Base-by-base conservation (phyloP, 441 rosid genomes). In the Metrosideros polymorpha region DNA sequence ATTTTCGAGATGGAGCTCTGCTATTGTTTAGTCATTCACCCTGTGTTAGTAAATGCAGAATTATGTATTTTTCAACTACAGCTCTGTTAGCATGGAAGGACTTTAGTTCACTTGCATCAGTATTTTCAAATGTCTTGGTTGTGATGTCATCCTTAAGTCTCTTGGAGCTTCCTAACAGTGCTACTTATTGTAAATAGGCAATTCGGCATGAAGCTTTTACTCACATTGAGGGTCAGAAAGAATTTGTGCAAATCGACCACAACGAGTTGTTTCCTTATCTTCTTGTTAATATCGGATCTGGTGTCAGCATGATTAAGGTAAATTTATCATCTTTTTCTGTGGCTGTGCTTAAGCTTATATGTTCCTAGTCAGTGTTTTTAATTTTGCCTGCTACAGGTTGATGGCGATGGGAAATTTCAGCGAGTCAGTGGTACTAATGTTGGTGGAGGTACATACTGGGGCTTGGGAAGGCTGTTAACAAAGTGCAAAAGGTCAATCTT, bases 391-490 rank as follows among this genome's bases (percentile, higher is more conserved):
- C n/a, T 85, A 85, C 89, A 98, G 99, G 99, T 98, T 92, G 99
- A 98, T 84, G 98, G 99, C 54, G 99, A 98, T 89, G 99, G 99
- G 30, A 97, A 97, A 88, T 98, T 95, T 90, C 90, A 98, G 93
- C 95, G 99, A 85, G 99, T 98, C 88, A 98, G 99, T 71, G 99
- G 99, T 77, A 98, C 99, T 83, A 98, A 97, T 92, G 98, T 96
- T 85, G 99, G 99, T 24, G 99, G 99, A 89, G 99, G 99, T 83
- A 97, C 99, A 84, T 98, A 95, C 57, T 98, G 98, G 99, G 99
- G 99, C 63, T 91, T 98, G 92, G 99, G 99, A 90, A 95, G 93
- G 92, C 95, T 98, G 86, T 89, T 98, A 85, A 98, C 99, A 25
- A 98, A 96, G 92, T 98, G 99, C 97, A 96, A 94, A 88, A 98